Percentiles rank a stretch among this genome's conserved stretches.
Conservation (phyloP, 2,329 filamentous ascomycete genomes). For the Myrmaecium sp. region DNA sequence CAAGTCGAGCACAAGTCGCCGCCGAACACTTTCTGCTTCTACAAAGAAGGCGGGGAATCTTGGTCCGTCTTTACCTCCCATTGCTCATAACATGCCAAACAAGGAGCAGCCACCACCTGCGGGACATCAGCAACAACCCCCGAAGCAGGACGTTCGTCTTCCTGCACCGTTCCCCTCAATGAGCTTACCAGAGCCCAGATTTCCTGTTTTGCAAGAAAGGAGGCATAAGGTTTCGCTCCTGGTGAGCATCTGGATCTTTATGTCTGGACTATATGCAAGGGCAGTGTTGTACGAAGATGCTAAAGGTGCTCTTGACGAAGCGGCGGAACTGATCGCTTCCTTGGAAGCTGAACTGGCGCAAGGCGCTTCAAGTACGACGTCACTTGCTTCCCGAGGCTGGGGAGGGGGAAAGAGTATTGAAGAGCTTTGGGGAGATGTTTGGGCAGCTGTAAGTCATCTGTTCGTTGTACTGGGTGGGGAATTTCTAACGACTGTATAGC, state of each 20-base stretch:
- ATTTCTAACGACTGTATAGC: slow-evolving; percentile 26
- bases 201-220: slow-evolving; percentile 33
- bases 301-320: slow-evolving; percentile 64
- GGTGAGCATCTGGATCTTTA: slow-evolving; percentile 75
- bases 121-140: slow-evolving; percentile 23
- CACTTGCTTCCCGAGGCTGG: slow-evolving; percentile 53
- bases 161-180: slow-evolving; percentile 22
- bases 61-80: slow-evolving; percentile 20
- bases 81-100: slow-evolving; percentile 23
- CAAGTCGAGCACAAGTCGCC: too few species aligned
- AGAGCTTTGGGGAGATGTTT: slow-evolving; percentile 71
- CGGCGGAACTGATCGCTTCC: slow-evolving; percentile 53
- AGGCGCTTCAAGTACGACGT: slow-evolving; percentile 44
- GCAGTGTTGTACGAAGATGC: slow-evolving; percentile 68
- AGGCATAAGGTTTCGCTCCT: slow-evolving; percentile 43
- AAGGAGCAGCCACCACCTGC: slow-evolving; percentile 18
- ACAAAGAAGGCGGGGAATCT: slow-evolving; percentile 15
- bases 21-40: too few species aligned
- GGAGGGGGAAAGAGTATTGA: slow-evolving; percentile 67
- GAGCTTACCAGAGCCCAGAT: slow-evolving; percentile 27
- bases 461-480: background rate
- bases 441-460: slow-evolving; percentile 48
- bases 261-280: slow-evolving; percentile 73
- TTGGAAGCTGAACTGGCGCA: slow-evolving; percentile 51
- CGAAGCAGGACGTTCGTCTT: slow-evolving; percentile 25